Base-by-base conservation (phyloP, 768 basidiomycete genomes). In the Pholiota molesta region DNA sequence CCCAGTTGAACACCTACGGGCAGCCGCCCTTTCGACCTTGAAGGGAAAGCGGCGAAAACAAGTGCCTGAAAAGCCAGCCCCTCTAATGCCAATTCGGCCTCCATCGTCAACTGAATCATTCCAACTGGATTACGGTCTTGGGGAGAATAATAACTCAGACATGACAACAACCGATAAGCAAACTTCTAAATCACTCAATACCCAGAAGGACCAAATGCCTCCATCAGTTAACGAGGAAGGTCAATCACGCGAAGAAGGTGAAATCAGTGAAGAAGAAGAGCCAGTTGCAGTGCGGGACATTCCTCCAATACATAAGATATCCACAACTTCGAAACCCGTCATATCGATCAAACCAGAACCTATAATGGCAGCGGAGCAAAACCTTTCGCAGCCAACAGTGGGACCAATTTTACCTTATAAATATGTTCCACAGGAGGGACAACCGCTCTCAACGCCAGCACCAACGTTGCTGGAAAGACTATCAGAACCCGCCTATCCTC, bases 201-300 rank as follows among this genome's bases (percentile, higher is more conserved):
- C 31, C 13, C 45, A 31, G 26, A 39, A 40, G 55, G 64, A 65
- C 52, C 74, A 66, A 59, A 65, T 63, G 17, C 51, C 68, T 29
- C 26, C 58, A 29, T 68, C 74, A 62, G 73, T 79, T 45, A 66
- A 73, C n/a, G 82, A 82, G 69, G 83, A 84, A 65, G 77, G 74
- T 51, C 81, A 82, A 65, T 75, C 77, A 60, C 85, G 89, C 52
- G 92, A 94, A 78, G 93, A 94, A 75, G 92, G 92, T 53, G 92
- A 94, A 80, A 94, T 94, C 61, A 93, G 91, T 71, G 93, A 94
- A 54, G 88, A 86, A 57, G 92, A 92, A 68, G 76, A 66, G 62
- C 74, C 35, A 64, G 74, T 49, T 65, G 71, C 39, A 58, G 66
- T 59, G 49, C 19, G 21, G 51, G 35, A 64, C 40, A 39, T 47